Conservation (phyloP, 1,284 basidiomycete species). For the Melampsora larici-populina region DNA sequence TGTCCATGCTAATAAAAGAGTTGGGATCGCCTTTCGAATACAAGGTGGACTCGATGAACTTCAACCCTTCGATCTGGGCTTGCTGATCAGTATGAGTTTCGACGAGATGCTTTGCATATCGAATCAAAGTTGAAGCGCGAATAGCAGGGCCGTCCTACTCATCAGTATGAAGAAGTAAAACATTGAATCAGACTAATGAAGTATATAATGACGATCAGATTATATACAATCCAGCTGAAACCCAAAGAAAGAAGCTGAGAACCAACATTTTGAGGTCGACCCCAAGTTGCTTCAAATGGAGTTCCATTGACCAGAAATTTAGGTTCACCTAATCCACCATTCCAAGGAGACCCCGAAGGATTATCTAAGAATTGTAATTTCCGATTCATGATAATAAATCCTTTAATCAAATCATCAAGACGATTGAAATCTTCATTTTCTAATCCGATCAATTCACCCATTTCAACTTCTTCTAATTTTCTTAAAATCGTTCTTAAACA, state of each 20-base stretch:
- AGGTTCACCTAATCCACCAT: conserved; percentile 60
- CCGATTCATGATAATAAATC: conserved; percentile 52
- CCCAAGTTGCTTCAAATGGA: conserved; percentile 56
- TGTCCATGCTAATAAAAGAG: conserved; percentile 44
- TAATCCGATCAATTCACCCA: conserved; percentile 32
- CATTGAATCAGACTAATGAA: no score
- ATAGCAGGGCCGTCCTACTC: conserved; percentile 46
- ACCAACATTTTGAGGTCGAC: conserved; percentile 54
- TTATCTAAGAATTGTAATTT: conserved; percentile 55
- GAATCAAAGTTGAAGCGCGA: conserved; percentile 41
- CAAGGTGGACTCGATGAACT: conserved; percentile 11
- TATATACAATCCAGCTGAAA: background rate
- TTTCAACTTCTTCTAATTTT: conserved; percentile 35
- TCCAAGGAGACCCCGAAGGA: conserved; percentile 55
- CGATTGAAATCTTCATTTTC: conserved; percentile 11
- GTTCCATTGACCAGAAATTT: conserved; percentile 58
- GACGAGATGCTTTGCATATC: conserved; percentile 43
- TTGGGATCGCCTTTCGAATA: conserved; percentile 17
- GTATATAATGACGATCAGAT: background rate
- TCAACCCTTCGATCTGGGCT: background rate
- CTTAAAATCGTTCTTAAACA: conserved; percentile 44
- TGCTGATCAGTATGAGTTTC: conserved; percentile 20
- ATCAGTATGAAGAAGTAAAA: background rate
- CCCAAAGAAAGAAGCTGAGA: background rate
- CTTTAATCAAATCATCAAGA: conserved; percentile 51